phyloP scores from a whole-genome alignment of 352 stramenopile genomes.

The Phytophthora cryptogea region DNA sequence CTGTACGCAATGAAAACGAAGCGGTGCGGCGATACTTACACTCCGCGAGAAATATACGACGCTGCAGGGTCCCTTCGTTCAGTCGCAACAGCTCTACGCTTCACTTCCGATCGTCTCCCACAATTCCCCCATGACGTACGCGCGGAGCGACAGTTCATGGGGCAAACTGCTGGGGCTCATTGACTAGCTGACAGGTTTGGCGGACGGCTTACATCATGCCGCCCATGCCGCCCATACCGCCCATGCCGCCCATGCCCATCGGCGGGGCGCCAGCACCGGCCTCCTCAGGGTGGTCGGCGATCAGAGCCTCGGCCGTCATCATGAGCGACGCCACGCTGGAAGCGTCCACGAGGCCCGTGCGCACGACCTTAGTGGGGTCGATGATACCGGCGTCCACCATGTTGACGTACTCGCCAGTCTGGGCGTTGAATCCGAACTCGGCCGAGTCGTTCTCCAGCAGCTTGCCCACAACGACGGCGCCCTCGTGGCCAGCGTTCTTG shows the following conservation, averaged over 20 bases:
- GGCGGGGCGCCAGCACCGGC: slow-evolving; percentile 50
- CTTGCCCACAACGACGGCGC: slow-evolving; percentile 98
- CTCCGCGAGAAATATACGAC: slow-evolving; percentile 5
- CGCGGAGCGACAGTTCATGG: slow-evolving; percentile 20
- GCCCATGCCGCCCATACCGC: slow-evolving; percentile 85
- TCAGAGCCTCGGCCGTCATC: slow-evolving; percentile 99
- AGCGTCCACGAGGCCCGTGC: slow-evolving; percentile 98
- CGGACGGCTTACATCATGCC: slow-evolving; percentile 75
- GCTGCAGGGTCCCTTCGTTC: slow-evolving; percentile 31
- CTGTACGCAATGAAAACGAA: slow-evolving; percentile 29
- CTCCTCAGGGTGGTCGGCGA: slow-evolving; percentile 96
- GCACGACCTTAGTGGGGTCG: slow-evolving; percentile 98
- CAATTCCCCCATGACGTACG: slow-evolving; percentile 3
- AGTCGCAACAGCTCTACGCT: slow-evolving; percentile 38
- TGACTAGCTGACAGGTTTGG: slow-evolving; percentile 13
- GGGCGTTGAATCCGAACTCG: slow-evolving; percentile 97
- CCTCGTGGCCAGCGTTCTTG: slow-evolving; percentile 98
- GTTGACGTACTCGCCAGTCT: slow-evolving; percentile 97
- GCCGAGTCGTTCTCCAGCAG: slow-evolving; percentile 95
- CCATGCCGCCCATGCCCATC: slow-evolving; percentile 88
- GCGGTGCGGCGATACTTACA: slow-evolving; percentile 2
- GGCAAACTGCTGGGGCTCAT: slow-evolving; percentile 14
- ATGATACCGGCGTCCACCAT: slow-evolving; percentile 99
- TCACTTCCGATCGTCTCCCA: slow-evolving; percentile 25
- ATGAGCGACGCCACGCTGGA: slow-evolving; percentile 98